Conservation (phyloP, 768 basidiomycete genomes). For the Agrocybe praecox region DNA sequence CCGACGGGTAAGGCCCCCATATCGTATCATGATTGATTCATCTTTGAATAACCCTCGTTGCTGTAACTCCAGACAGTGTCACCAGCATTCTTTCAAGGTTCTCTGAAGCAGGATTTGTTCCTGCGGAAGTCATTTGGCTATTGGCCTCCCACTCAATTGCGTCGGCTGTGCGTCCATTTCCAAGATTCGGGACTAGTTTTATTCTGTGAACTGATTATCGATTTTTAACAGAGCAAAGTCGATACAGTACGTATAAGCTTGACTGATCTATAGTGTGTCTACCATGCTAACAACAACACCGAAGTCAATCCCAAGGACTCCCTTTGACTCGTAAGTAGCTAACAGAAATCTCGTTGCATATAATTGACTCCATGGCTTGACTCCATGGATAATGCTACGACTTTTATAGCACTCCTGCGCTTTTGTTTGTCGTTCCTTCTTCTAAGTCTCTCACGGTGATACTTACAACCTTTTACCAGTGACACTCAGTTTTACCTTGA, state of each 20-base stretch:
- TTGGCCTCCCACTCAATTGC: constrained; percentile 1
- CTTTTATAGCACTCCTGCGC: no score
- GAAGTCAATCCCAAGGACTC: background rate
- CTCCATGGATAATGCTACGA: no score
- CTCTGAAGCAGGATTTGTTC: background rate
- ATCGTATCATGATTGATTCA: background rate
- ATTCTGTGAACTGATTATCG: background rate
- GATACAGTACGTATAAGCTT: background rate
- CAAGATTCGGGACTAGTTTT: background rate
- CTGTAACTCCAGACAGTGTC: constrained; percentile 3
- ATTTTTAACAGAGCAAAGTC: background rate
- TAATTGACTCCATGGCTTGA: no score
- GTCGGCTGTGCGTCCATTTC: background rate
- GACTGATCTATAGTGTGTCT: no score
- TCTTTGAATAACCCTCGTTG: background rate
- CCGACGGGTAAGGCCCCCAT: background rate
- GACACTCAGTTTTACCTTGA: no score
- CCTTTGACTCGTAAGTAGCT: constrained; percentile 2
- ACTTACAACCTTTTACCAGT: no score
- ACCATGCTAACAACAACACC: no score
- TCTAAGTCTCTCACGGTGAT: no score
- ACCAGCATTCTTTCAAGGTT: constrained; percentile 1
- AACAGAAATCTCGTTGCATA: no score
- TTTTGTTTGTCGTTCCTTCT: no score
- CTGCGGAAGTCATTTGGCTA: constrained; percentile 1